Evolutionary conservation across 2,329 filamentous ascomycete genomes (phyloP), one percentile per base, ranked within the genome.

Genomic region (Tolypocladium cylindrosporum): DNA sequence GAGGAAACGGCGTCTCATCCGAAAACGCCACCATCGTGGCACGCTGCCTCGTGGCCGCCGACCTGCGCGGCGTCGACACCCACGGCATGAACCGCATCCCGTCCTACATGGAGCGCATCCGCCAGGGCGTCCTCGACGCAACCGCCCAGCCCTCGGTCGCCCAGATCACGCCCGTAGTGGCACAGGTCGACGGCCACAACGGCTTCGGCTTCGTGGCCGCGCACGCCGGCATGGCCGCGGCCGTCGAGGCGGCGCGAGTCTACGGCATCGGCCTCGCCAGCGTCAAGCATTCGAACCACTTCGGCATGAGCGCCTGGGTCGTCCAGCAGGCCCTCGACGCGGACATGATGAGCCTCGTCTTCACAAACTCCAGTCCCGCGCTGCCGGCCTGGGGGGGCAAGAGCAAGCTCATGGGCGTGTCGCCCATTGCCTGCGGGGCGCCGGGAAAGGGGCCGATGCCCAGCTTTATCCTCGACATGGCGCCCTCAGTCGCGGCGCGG

Each of bases 271-370:
- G 89, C 34, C 85, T 94, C 81, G 87, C 87, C 0, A 84, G 81
- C 59, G 77, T 93, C 66, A 88, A 86, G 70, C 86, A 88, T 71
- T 89, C 85, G 45, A 93, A 93, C 65, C 89, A 93, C 70, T 92
- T 89, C 65, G 90, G 90, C 57, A 94, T 94, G 89, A 81, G 81
- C 4, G 89, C 90, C 0, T 93, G 89, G 87, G 68, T 91, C 0
- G 88, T 91, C 13, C 86, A 90, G 69, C 85, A 91, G 71, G 90
- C 89, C 0, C 71, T 92, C 16, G 87, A 93, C 59, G 85, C 81
- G 1, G 78, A 79, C 42, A 85, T 89, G 81, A 86, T 89, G 81
- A 83, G 79, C 57, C 75, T 88, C 19, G 85, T 88, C 2, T 89
- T 89, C 61, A 89, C 86, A 24, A 89, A 89, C 66, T 87, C 84